Base-by-base conservation (phyloP, 371 early-diverging fungal species). In the Lichtheimia hyalospora region DNA sequence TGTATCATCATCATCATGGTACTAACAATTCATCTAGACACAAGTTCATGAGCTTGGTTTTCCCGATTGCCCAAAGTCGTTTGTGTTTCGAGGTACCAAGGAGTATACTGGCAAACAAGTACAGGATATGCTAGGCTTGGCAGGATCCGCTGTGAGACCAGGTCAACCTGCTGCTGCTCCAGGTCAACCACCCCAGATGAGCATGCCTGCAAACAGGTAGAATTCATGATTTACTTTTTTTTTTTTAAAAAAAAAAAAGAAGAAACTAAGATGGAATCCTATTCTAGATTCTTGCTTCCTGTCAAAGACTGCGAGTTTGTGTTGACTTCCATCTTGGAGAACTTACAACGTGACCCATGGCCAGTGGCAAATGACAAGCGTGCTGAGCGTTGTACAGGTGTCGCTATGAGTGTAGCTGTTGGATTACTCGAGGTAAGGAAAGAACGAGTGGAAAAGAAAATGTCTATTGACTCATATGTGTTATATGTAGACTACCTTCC, bases 331-430 rank as follows among this genome's bases (percentile, higher is more conserved):
- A 92, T 97, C 58, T 71, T 99, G 56, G 98, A 99, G 77, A 92
- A 95, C 67, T 85, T 99, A 54, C 94, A 96, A 77, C 88, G 88
- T 51, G 99, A 99, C 73, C 98, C 99, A n/a, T 99, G 99, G 97
- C 97, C 99, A 3, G 97, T 98, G 5, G 89, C 91, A 20, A 84
- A 86, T 61, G 99, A 95, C 62, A 92, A 92, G 71, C 94, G 99
- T 58, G 92, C 97, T 39, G 86, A 95, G 62, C 85, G 99, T 54
- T 97, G 98, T 77, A 99, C 99, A 5, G 99, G 99, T 57, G 93
- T 96, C 4, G 99, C 99, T 1, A 80, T 98, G 69, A 89, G 92
- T 52, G 92, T 99, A n/a, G 99, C 99, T 14, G 87, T 95, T 27
- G 91, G 95, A 3, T 80, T 99, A 21, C 79, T 99, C 63, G 99